A percentile compares a stretch with the other conserved stretches of the same genome.
These are phyloP conservation scores for Stropharia rugosoannulata DNA, from an alignment of 768 basidiomycete species.

Conservation along the genomic window DNA sequence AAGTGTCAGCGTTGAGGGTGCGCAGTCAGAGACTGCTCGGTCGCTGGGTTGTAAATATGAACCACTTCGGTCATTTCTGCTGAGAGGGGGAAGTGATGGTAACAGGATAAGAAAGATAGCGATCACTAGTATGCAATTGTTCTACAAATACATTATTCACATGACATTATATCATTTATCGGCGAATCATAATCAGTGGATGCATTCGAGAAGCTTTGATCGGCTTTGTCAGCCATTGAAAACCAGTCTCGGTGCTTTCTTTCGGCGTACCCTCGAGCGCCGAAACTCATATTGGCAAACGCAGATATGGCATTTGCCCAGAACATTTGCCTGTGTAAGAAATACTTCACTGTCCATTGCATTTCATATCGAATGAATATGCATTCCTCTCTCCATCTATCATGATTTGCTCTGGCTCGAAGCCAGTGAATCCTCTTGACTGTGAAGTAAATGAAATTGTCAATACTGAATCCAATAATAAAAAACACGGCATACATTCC, in stretches of 20 bases:
- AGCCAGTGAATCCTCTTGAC: slow-evolving; percentile 18
- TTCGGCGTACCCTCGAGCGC: too few species aligned
- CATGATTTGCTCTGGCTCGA: slow-evolving; percentile 8
- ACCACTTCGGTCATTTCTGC: background rate
- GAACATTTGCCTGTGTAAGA: background rate
- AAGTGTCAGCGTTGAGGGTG: background rate
- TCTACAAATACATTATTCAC: too few species aligned
- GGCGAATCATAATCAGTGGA: too few species aligned
- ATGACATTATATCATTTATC: too few species aligned
- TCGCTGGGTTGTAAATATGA: background rate
- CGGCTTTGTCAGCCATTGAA: too few species aligned
- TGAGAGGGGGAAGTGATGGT: too few species aligned
- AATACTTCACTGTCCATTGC: background rate
- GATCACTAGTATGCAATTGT: too few species aligned
- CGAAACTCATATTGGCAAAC: background rate
- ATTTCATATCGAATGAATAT: slow-evolving; percentile 1
- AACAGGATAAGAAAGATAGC: too few species aligned
- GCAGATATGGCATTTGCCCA: background rate
- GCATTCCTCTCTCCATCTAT: slow-evolving; percentile 14
- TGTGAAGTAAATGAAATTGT: background rate
- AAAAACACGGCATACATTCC: slow-evolving; percentile 13
- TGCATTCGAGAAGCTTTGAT: too few species aligned
- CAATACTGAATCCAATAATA: background rate
- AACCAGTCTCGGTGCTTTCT: too few species aligned
- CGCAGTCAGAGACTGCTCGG: background rate